Evolutionary conservation across 1,284 basidiomycete genomes (phyloP), one percentile per base, ranked within the genome.

Genomic region (Leccinum solheimii): DNA sequence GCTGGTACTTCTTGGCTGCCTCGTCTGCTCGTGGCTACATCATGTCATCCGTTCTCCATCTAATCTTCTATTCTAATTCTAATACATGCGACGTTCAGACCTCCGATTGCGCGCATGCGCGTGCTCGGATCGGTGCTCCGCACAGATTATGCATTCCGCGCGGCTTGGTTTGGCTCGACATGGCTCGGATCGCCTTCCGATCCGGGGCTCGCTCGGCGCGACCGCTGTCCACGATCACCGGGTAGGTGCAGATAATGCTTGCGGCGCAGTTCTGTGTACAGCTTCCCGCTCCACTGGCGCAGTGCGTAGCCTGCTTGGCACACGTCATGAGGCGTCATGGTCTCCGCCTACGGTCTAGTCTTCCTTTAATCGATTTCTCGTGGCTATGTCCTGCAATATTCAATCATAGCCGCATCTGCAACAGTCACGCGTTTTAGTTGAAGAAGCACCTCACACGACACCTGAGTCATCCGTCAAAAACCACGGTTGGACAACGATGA

Each of bases 1-100:
- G 7, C 30, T 70, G 27, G 68, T 69, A 11, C 59, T 69, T 60
- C 23, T 67, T 6, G 51, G n/a, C 13, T 55, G 45, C 50, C 56
- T 70, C 48, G 5, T 52, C 23, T 65, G 56, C 30, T 27, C 48
- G 10, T 69, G 57, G 58, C 8, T 65, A 14, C 53, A 61, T 1
- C 11, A 64, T 69, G 14, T 23, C 11, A 49, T 32, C 27, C 34
- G n/a, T 30, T 23, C 51, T 3, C 34, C 2, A 3, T 59, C 3
- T 21, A 5, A 40, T 8, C 14, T 38, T 40, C 34, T 13, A 34
- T 14, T 23, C 45, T 23, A 3, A 50, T 45, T 43, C n/a, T 43
- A 45, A 45, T 45, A 14, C 45, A 48, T 48, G 21, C 45, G 19
- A 48, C 19, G 19, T 48, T 40, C 38, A 40, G 45, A 13, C 45